Evolutionary conservation across 2,329 filamentous ascomycete species (phyloP).

Genomic region (Paraconiothyrium brasiliense): DNA sequence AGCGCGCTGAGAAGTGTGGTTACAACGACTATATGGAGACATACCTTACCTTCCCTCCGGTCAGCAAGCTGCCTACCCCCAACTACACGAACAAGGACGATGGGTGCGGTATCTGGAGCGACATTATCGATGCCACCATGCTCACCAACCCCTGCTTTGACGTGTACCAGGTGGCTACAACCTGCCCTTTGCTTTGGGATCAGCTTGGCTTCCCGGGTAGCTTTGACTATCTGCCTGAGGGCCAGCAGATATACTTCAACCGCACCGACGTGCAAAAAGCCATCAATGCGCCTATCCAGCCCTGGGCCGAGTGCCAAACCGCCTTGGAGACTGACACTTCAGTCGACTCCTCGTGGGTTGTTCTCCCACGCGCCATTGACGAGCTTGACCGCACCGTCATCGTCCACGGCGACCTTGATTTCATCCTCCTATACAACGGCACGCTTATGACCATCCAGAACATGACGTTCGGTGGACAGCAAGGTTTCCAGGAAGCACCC

Average conservation of each 20-base stretch:
- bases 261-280: conserved; percentile 74
- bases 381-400: conserved; percentile 75
- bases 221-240: conserved; percentile 69
- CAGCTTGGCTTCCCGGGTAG: conserved; percentile 75
- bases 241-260: conserved; percentile 74
- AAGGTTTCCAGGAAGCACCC: conserved; percentile 73
- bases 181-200: conserved; percentile 76
- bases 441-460: conserved; percentile 79
- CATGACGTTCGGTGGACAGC: conserved; percentile 78
- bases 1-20: conserved; percentile 66
- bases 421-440: conserved; percentile 72
- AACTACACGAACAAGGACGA: conserved; percentile 55
- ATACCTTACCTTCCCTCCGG: conserved; percentile 74
- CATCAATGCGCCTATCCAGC: conserved; percentile 68
- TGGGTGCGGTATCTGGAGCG: conserved; percentile 68
- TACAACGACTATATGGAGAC: conserved; percentile 68
- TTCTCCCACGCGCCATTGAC: conserved; percentile 77
- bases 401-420: conserved; percentile 76
- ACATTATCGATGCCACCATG: conserved; percentile 64
- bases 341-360: conserved; percentile 63
- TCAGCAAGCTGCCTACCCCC: conserved; percentile 65
- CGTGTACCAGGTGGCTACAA: conserved; percentile 76
- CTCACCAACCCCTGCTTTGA: conserved; percentile 80
- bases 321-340: conserved; percentile 63
- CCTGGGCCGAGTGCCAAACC: conserved; percentile 67